Percentiles rank a stretch among this genome's conserved stretches.
These are phyloP conservation scores for Micractinium conductrix DNA, from an alignment of 139 green algal genomes.

Conservation along the genomic window DNA sequence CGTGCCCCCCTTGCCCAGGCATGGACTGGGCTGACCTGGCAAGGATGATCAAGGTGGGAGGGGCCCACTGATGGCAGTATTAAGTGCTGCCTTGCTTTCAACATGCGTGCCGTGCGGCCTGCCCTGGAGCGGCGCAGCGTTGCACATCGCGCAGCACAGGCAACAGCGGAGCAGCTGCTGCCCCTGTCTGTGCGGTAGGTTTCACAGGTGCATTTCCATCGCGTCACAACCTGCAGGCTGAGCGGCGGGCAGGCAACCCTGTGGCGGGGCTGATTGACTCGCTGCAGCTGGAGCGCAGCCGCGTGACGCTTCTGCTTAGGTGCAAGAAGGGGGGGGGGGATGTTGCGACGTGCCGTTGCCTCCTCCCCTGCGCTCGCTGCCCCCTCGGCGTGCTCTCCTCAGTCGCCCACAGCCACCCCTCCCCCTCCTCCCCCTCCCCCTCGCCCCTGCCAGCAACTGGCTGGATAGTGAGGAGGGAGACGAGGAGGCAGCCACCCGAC, in stretches of 20 bases:
- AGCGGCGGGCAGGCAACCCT: constrained; percentile 88
- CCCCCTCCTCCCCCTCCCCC: not conserved
- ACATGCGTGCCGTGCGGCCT: not conserved
- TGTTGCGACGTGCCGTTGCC: too few species aligned
- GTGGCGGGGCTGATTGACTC: constrained; percentile 83
- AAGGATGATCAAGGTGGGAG: constrained; percentile 60
- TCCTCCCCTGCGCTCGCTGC: too few species aligned
- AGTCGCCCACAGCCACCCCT: not conserved
- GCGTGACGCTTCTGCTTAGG: constrained; percentile 82
- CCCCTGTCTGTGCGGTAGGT: too few species aligned
- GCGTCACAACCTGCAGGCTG: too few species aligned
- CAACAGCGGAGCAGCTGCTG: too few species aligned
- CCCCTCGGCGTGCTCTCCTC: too few species aligned
- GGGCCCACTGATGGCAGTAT: too few species aligned
- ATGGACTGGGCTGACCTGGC: constrained; percentile 92
- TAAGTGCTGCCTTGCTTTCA: too few species aligned
- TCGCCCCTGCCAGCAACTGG: constrained; percentile 48
- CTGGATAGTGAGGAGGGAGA: constrained; percentile 77
- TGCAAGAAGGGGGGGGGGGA: too few species aligned
- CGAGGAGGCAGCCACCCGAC: constrained; percentile 61
- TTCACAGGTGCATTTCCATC: too few species aligned
- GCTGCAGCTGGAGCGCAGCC: constrained; percentile 82
- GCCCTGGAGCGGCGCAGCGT: not conserved
- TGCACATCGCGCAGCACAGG: too few species aligned
- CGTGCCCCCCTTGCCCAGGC: too few species aligned